Base-by-base conservation (phyloP, 2,329 filamentous ascomycete species). In the Phaeophleospora eucalypticola region DNA sequence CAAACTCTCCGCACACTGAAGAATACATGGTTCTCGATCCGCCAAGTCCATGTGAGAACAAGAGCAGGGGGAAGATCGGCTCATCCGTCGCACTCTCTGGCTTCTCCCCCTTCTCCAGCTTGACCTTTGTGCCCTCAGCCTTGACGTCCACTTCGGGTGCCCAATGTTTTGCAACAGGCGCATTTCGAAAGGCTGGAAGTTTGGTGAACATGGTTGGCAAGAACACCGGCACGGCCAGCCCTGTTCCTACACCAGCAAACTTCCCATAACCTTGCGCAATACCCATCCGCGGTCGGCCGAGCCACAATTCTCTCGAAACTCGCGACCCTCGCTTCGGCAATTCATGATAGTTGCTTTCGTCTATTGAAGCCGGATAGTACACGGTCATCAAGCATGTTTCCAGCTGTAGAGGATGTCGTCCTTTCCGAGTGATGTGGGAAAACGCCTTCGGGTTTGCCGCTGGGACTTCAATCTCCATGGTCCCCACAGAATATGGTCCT, bases 21-120 rank as follows among this genome's bases (percentile, higher is more conserved):
- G 78, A 82, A 58, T 83, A 84, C 52, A 76, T 77, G 2, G 81
- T 83, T 38, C 81, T 68, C 2, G 79, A 83, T 0, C 81, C 82
- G 4, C 82, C 81, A 4, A 86, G 65, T 0, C 82, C 82, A 62
- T 86, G 82, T 56, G 79, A 83, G 63, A 86, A 86, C 17, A 86
- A 71, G 27, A 86, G 70, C 17, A 84, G 67, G 1, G 82, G 81
- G 49, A 84, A 85, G 3, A 52, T 70, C 0, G 79, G 77, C 48
- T 58, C 64, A 21, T 65, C 63, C 2, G 57, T 44, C 1, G 56
- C 52, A 19, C 68, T 66, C 7, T 65, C 66, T 1, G 64, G 63
- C 19, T 68, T 69, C 4, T 57, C 49, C 1, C 74, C 73, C 15
- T 61, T 59, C 32, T 67, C 57, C 19, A 70, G 68, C 52, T 73